Percentiles rank a stretch among this genome's conserved stretches.
phyloP scores from a whole-genome alignment of 2,329 filamentous ascomycete species.

The Xylaria sp. region DNA sequence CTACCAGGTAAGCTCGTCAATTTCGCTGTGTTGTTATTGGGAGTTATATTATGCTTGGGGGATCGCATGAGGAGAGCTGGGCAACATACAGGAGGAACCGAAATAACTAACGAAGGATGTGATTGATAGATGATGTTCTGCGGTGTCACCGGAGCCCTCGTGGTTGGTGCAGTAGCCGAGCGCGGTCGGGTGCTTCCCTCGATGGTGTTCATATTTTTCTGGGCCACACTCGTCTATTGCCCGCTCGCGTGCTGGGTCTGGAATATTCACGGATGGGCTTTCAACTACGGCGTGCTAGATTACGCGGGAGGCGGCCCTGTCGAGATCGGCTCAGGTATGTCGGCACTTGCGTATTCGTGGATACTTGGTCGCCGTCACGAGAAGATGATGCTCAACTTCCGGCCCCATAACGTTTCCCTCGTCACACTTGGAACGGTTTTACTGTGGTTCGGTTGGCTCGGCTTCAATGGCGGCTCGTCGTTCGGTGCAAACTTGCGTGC shows the following conservation, averaged over 20 bases:
- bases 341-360: slow-evolving; percentile 94
- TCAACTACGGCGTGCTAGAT: slow-evolving; percentile 90
- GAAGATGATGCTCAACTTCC: slow-evolving; percentile 99
- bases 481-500: slow-evolving; percentile 96
- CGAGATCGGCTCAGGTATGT: slow-evolving; percentile 95
- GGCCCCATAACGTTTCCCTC: slow-evolving; percentile 97
- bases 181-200: slow-evolving; percentile 91
- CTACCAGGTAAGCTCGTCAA: slow-evolving; percentile 75
- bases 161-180: slow-evolving; percentile 92
- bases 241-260: slow-evolving; percentile 96
- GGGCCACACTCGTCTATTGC: slow-evolving; percentile 98
- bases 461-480: slow-evolving; percentile 96
- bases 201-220: slow-evolving; percentile 96
- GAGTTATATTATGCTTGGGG: too few species aligned
- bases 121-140: slow-evolving; percentile 89
- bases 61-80: not conserved
- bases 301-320: slow-evolving; percentile 97
- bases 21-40: not conserved
- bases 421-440: slow-evolving; percentile 95
- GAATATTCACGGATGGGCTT: slow-evolving; percentile 95
- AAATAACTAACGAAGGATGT: slow-evolving; percentile 27
- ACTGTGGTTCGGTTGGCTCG: slow-evolving; percentile 98
- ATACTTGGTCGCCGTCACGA: slow-evolving; percentile 95
- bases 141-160: slow-evolving; percentile 89
- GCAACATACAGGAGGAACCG: not conserved